These are phyloP conservation scores for Stagonosporopsis cucurbitacearum DNA, from an alignment of 2,329 filamentous ascomycete species.

Conservation along the genomic window DNA sequence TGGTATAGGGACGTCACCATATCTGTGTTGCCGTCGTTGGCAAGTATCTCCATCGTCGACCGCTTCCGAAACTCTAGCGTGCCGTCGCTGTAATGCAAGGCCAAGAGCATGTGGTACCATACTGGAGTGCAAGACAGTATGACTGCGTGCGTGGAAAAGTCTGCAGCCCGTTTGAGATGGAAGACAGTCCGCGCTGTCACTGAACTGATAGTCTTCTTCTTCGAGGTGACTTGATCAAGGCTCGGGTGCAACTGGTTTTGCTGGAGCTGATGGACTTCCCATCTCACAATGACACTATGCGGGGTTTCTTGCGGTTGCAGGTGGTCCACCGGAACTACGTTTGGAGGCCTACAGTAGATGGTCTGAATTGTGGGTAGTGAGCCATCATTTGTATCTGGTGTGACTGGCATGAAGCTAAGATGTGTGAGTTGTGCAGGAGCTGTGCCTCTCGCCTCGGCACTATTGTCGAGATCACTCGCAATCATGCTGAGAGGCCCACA, in stretches of 20 bases:
- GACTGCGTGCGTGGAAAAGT: constrained; percentile 73
- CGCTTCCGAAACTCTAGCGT: constrained; percentile 81
- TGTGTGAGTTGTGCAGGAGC: constrained; percentile 65
- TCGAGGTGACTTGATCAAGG: constrained; percentile 76
- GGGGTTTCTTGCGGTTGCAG: constrained; percentile 67
- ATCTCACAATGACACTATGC: constrained; percentile 79
- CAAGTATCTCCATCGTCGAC: constrained; percentile 72
- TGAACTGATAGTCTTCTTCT: constrained; percentile 62
- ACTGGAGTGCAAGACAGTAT: constrained; percentile 72
- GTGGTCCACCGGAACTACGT: constrained; percentile 44
- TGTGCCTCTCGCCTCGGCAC: constrained; percentile 30
- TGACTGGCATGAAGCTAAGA: constrained; percentile 73
- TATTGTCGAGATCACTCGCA: constrained; percentile 32
- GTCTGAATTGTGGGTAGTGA: constrained; percentile 71
- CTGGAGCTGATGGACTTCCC: constrained; percentile 75
- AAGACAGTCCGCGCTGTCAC: constrained; percentile 45
- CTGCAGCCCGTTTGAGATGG: constrained; percentile 63
- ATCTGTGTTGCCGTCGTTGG: constrained; percentile 67
- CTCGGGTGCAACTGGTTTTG: constrained; percentile 70
- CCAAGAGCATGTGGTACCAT: constrained; percentile 74
- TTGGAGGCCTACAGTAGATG: constrained; percentile 68
- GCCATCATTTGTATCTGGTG: constrained; percentile 66
- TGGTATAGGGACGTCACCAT: constrained; percentile 75
- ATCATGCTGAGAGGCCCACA: constrained; percentile 39
- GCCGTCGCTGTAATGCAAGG: constrained; percentile 79